phyloP scores from a whole-genome alignment of 345 rosid genomes.

The Hibiscus syriacus region DNA sequence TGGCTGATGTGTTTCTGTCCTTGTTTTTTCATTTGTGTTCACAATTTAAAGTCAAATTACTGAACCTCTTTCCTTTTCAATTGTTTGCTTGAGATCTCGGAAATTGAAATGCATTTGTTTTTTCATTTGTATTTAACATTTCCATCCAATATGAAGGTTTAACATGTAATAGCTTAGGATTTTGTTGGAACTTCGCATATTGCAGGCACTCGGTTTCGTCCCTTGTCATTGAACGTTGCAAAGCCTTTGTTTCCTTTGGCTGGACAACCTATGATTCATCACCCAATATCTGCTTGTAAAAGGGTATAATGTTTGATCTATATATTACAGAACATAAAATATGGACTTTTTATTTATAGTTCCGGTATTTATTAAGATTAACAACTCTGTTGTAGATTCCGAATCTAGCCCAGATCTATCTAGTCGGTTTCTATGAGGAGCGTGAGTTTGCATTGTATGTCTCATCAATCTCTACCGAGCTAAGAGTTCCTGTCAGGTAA shows the following conservation, averaged over 20 bases:
- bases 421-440: constrained; percentile 88
- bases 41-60: neutral
- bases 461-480: constrained; percentile 83
- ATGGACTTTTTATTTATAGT: neutral
- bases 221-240: constrained; percentile 79
- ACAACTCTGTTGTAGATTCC: constrained; percentile 48
- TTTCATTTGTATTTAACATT: neutral
- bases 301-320: constrained; percentile 39
- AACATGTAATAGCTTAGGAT: neutral
- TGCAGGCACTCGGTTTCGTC: constrained; percentile 83
- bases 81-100: neutral
- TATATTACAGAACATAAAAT: neutral
- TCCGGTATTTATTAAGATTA: constrained; percentile 6
- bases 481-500: constrained; percentile 81
- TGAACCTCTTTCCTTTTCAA: neutral
- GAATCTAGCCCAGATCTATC: constrained; percentile 65
- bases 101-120: neutral
- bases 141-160: neutral
- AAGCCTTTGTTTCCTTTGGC: constrained; percentile 92
- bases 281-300: constrained; percentile 96
- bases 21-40: neutral
- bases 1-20: neutral
- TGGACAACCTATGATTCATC: constrained; percentile 95
- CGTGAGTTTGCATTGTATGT: constrained; percentile 79
- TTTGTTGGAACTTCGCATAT: constrained; percentile 4